Evolutionary conservation across 352 stramenopile genomes (phyloP), one percentile per base, ranked within the genome.

Genomic region (Aphanomyces astaci): DNA sequence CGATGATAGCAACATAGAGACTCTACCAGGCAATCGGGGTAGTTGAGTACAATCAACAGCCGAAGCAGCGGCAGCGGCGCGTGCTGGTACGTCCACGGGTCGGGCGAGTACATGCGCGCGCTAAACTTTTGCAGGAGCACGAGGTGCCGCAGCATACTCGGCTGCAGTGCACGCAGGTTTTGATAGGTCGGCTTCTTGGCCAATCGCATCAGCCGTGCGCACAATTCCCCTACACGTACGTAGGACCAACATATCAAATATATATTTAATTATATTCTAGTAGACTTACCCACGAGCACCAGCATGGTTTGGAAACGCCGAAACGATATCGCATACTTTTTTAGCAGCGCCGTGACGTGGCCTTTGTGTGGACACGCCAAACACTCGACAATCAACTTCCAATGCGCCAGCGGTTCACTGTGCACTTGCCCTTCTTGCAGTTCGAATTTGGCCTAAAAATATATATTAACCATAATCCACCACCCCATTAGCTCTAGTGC

Each of bases 11-110:
- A 51, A 92, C 80, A 45, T 86, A 71, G 63, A 74, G n/a, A n/a
- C n/a, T 72, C 75, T 25, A 93, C 88, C 7, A 93, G 53, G 51
- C 88, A 78, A 19, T 93, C 81, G 13, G 76, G 73, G 31, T 86
- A 93, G 69, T 91, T 93, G 53, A 91, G 83, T n/a, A 90, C 66
- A 1, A 90, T 66, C 15, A 94, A 71, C 32, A 92, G 89, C 1
- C 83, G 83, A 2, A 92, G 65, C 30, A 88, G 25, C 22, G 56
- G 56, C 33, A 53, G 13, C 1, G 56, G 33, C 10, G 56, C 71
- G 10, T 81, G 72, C 22, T 78, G 59, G 51, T 78, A 73, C 1
- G 78, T 64, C 33, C 73, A 72, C n/a, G 51, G 51, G 15, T 78
- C 72, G 4, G 64, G 53, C 3, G 36, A 60, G 4, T 87, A 59